These are phyloP conservation scores for Orbilia brochopaga DNA, from an alignment of 2,329 filamentous ascomycete species.

Conservation along the genomic window DNA sequence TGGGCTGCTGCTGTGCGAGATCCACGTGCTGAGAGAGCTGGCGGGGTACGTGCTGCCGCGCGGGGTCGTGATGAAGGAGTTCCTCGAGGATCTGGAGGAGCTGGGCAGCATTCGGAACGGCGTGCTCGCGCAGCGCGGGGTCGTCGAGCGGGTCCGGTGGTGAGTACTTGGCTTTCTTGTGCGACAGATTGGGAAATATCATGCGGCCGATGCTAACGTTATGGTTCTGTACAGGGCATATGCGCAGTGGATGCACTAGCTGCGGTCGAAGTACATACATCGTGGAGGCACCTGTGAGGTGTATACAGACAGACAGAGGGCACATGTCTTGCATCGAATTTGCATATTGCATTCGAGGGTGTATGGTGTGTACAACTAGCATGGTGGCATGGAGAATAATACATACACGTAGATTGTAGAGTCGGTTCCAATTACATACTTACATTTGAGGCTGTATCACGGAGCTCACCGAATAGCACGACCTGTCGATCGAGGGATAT, in stretches of 20 bases:
- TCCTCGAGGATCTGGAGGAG: conserved; percentile 85
- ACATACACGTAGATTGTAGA: too few species aligned
- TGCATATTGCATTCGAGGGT: too few species aligned
- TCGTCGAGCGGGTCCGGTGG: conserved; percentile 86
- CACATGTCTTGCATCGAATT: too few species aligned
- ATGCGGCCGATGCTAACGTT: background rate
- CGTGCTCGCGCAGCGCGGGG: conserved; percentile 76
- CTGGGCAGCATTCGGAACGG: conserved; percentile 79
- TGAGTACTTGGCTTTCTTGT: conserved; percentile 63
- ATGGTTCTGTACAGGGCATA: conserved; percentile 31
- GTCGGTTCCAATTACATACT: too few species aligned
- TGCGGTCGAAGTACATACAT: background rate
- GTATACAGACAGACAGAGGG: too few species aligned
- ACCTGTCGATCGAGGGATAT: too few species aligned
- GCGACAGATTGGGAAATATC: background rate
- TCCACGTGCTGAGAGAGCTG: conserved; percentile 77
- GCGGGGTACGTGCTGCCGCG: conserved; percentile 71
- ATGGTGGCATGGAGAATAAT: too few species aligned
- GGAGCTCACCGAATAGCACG: too few species aligned
- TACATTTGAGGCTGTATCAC: too few species aligned
- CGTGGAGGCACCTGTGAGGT: too few species aligned
- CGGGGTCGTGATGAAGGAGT: conserved; percentile 77
- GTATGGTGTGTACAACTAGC: too few species aligned
- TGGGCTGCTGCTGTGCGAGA: conserved; percentile 85
- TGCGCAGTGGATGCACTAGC: conserved; percentile 45